These are phyloP conservation scores for Fusarium chaquense DNA, from an alignment of 2,329 filamentous ascomycete species.

Conservation along the genomic window DNA sequence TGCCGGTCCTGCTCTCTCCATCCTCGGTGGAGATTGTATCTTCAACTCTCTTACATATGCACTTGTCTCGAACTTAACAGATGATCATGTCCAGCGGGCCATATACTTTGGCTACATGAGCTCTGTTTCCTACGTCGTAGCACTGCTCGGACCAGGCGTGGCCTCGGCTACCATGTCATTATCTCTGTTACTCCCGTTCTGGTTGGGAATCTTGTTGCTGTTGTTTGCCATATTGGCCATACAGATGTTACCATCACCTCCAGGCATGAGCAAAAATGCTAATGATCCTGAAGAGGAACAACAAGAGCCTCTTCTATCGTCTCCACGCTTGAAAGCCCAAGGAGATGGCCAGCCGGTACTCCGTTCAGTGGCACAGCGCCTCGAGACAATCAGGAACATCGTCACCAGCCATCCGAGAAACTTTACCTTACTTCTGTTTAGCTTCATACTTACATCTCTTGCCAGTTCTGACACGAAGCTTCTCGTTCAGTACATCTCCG, in stretches of 20 bases:
- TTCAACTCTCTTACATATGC: conserved; percentile 63
- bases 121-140: conserved; percentile 61
- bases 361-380: conserved; percentile 33
- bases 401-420: conserved; percentile 56
- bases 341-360: conserved; percentile 31
- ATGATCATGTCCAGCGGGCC: conserved; percentile 60
- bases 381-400: conserved; percentile 50
- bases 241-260: conserved; percentile 24
- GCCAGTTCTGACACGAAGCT: conserved; percentile 65
- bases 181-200: conserved; percentile 59
- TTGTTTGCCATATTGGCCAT: conserved; percentile 33
- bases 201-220: conserved; percentile 35
- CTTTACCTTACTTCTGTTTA: conserved; percentile 57
- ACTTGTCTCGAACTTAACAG: conserved; percentile 58
- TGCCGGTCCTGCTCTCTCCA: conserved; percentile 56
- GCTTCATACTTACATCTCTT: conserved; percentile 62
- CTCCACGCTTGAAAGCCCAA: conserved; percentile 55
- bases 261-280: no score
- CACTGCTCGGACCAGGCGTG: conserved; percentile 60
- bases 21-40: conserved; percentile 63
- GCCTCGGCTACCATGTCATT: conserved; percentile 60
- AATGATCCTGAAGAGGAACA: conserved; percentile 49
- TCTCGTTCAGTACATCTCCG: conserved; percentile 64
- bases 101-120: conserved; percentile 65
- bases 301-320: conserved; percentile 55